These are phyloP conservation scores for Ustilago nuda DNA, from an alignment of 1,284 basidiomycete species.

Conservation along the genomic window DNA sequence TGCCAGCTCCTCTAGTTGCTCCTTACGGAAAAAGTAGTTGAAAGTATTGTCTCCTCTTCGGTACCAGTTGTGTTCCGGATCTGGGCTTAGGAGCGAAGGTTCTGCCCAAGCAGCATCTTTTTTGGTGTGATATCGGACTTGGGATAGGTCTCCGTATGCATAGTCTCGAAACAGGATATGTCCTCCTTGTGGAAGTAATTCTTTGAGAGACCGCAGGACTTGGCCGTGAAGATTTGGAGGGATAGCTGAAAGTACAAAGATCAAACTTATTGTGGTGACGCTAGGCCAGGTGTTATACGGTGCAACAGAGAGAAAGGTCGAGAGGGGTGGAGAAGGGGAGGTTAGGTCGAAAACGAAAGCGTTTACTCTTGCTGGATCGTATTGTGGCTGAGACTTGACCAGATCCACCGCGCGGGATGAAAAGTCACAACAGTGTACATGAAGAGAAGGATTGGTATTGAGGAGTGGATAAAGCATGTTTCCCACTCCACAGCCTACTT, in stretches of 20 bases:
- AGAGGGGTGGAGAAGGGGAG: constrained; percentile 9
- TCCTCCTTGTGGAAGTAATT: constrained; percentile 19
- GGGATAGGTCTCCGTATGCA: constrained; percentile 68
- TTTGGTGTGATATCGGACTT: constrained; percentile 69
- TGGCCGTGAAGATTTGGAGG: constrained; percentile 61
- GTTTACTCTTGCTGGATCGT: constrained; percentile 57
- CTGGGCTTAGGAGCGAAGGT: constrained; percentile 63
- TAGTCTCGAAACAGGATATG: constrained; percentile 69
- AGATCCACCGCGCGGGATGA: constrained; percentile 63
- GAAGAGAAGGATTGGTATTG: constrained; percentile 44
- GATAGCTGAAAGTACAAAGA: constrained; percentile 70
- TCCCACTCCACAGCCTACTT: constrained; percentile 69
- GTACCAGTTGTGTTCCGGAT: constrained; percentile 58
- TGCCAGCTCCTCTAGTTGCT: constrained; percentile 55
- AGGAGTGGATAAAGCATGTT: constrained; percentile 66
- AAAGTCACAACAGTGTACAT: constrained; percentile 68
- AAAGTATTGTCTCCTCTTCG: constrained; percentile 69
- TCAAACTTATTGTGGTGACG: constrained; percentile 61
- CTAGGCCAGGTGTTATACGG: constrained; percentile 20
- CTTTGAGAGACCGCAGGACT: constrained; percentile 22
- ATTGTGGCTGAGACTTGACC: constrained; percentile 59
- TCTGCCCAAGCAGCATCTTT: constrained; percentile 62
- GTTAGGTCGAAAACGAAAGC: constrained; percentile 69
- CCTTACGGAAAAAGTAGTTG: constrained; percentile 68
- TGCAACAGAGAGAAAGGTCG: constrained; percentile 1